Percentiles rank a stretch among this genome's conserved stretches.
Conservation (phyloP, 2,329 filamentous ascomycete genomes). For the Cladorrhinum sp. region DNA sequence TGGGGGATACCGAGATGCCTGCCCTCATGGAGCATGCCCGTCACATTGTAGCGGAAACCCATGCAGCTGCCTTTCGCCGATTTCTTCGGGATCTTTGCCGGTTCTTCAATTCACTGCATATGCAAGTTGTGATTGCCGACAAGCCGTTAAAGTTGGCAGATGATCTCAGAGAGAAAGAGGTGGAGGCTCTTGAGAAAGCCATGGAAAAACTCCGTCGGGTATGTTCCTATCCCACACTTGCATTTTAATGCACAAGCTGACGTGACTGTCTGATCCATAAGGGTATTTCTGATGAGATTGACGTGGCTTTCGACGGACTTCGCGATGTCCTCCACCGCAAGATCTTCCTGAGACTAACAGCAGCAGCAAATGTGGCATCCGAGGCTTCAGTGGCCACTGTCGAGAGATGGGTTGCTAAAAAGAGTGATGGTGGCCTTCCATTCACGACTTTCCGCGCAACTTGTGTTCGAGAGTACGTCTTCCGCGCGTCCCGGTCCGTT, state of each 20-base stretch:
- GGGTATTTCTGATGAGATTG: too few relatives aligned
- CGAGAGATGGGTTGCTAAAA: conserved; percentile 28
- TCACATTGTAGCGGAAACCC: conserved; percentile 42
- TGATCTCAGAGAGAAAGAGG: conserved; percentile 12
- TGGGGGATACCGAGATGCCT: conserved; percentile 51
- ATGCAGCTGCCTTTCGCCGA: conserved; percentile 39
- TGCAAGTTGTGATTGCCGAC: conserved; percentile 9
- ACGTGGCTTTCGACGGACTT: background rate
- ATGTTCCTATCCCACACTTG: background rate
- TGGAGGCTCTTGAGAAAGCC: background rate
- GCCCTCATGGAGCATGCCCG: conserved; percentile 56
- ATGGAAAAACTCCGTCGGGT: conserved; percentile 13
- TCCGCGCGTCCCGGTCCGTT: conserved; percentile 33
- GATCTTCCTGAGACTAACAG: conserved; percentile 3
- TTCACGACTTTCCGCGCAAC: conserved; percentile 33
- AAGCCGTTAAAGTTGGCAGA: conserved; percentile 14
- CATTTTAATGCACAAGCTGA: background rate
- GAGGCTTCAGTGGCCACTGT: conserved; percentile 28
- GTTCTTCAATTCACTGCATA: conserved; percentile 49
- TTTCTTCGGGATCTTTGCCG: conserved; percentile 52
- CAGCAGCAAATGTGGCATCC: conserved; percentile 1
- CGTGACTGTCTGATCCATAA: too few relatives aligned
- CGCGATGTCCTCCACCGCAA: background rate
- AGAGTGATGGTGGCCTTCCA: conserved; percentile 17
- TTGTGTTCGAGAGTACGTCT: conserved; percentile 46